These are phyloP conservation scores for Pichia terricola DNA, from an alignment of 1,139 yeast genomes.

Conservation along the genomic window DNA sequence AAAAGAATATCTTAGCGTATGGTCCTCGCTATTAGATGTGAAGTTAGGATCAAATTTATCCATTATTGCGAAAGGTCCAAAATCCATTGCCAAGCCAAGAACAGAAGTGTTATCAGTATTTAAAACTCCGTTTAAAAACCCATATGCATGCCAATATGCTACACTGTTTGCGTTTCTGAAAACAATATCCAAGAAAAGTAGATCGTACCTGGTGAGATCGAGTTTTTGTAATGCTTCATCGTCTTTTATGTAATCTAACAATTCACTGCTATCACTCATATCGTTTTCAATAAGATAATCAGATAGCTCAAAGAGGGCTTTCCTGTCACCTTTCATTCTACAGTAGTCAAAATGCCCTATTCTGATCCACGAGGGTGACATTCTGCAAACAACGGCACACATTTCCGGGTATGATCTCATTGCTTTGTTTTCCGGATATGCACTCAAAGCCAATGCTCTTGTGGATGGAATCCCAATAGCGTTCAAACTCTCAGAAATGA, in stretches of 20 bases:
- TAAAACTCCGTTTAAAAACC: conserved; percentile 86
- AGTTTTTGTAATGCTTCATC: conserved; percentile 7
- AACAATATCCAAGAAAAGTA: conserved; percentile 61
- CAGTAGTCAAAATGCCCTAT: conserved; percentile 86
- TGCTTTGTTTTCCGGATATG: conserved; percentile 68
- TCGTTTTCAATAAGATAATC: conserved; percentile 68
- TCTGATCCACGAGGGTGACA: conserved; percentile 82
- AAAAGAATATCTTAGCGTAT: conserved; percentile 60
- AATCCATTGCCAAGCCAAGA: conserved; percentile 79
- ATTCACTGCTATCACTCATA: conserved; percentile 30
- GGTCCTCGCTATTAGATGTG: conserved; percentile 89
- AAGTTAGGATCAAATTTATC: conserved; percentile 74
- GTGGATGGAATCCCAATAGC: conserved; percentile 84
- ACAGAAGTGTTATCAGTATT: conserved; percentile 92
- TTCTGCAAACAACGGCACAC: conserved; percentile 79
- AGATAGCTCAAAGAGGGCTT: conserved; percentile 51
- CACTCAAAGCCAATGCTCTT: conserved; percentile 66
- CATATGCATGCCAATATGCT: conserved; percentile 86
- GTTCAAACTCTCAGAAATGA: conserved; percentile 72
- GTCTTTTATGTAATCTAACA: conserved; percentile 9
- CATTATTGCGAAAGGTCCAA: conserved; percentile 84
- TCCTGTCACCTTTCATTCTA: conserved; percentile 62
- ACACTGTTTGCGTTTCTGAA: conserved; percentile 66
- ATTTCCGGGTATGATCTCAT: conserved; percentile 63
- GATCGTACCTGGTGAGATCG: conserved; percentile 55